phyloP scores from a whole-genome alignment of 139 green algal species.

The Axilococcus clingmanii region DNA sequence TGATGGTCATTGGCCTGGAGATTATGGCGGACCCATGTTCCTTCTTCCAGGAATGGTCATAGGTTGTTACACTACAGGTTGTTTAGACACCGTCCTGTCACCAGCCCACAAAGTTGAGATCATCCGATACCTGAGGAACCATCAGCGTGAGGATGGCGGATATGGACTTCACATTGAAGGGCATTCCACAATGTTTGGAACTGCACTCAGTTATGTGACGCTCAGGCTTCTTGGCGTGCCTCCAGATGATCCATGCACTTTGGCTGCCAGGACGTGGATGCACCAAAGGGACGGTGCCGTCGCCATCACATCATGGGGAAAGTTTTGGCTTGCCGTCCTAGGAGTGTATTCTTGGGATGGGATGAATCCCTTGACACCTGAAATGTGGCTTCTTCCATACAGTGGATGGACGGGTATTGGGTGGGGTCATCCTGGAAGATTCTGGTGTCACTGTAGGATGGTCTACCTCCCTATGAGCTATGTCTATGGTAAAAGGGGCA shows the following conservation, averaged over 20 bases:
- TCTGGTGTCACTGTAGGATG: conserved; percentile 99
- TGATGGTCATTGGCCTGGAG: conserved; percentile 92
- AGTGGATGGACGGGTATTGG: conserved; percentile 64
- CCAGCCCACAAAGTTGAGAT: conserved; percentile 54
- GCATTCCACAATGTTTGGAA: conserved; percentile 96
- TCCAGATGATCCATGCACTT: conserved; percentile 32
- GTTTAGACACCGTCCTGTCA: conserved; percentile 64
- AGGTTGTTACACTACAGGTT: conserved; percentile 61
- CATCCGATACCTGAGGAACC: conserved; percentile 87
- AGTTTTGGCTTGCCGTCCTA: conserved; percentile 97
- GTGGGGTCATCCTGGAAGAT: conserved; percentile 77
- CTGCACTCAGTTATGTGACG: conserved; percentile 72
- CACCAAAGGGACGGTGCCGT: conserved; percentile 68
- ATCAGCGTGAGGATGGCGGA: conserved; percentile 92
- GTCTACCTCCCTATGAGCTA: conserved; percentile 99
- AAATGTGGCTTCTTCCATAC: conserved; percentile 98
- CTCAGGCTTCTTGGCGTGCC: conserved; percentile 60
- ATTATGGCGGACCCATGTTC: conserved; percentile 99
- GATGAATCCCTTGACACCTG: conserved; percentile 84
- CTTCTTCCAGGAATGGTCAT: conserved; percentile 95
- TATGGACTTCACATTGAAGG: conserved; percentile 98
- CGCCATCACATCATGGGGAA: conserved; percentile 89
- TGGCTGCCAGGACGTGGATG: conserved; percentile 60
- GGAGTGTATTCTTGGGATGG: conserved; percentile 89
- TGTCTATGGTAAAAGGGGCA: conserved; percentile 77